Evolutionary conservation across 2,329 filamentous ascomycete species (phyloP), one percentile per base, ranked within the genome.

Genomic region (Pyrenophora graminea): DNA sequence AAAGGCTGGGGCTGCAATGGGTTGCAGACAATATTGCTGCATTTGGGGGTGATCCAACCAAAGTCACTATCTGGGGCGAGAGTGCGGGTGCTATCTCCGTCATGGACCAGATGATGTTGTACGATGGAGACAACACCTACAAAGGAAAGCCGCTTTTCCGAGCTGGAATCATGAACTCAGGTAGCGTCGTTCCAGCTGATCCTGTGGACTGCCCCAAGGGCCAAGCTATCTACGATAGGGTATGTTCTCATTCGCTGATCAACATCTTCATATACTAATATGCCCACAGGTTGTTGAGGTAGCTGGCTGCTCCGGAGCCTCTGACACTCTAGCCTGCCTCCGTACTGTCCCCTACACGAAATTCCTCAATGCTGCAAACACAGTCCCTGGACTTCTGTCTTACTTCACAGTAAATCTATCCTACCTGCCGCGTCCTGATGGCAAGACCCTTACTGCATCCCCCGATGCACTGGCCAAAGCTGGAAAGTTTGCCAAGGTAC

Each of bases 1-100:
- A 92, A 63, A 80, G 87, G 30, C 78, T 88, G 57, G 89, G 82
- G 0, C 77, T 93, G 6, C 75, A 91, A 67, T 93, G 89, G 89
- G 82, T 90, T 1, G 84, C 87, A 6, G 87, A 90, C 61, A 90
- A 92, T 59, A 90, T 93, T 49, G 84, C 76, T 1, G 79, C 83
- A 0, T 95, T 94, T 66, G 90, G 90, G 8, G 90, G 90, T 12
- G 89, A 93, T 67, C 86, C 88, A 0, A 77, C 79, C n/a, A 88
- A 88, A 68, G 88, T 92, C 5, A 92, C 88, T 0, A 86, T 93
- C 52, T 91, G 86, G 86, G 89, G 89, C 21, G 85, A 92, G 67
- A 65, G 59, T 33, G 70, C 74, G 6, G 76, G 77, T 10, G 59
- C 70, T 12, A 90, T 91, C 55, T 91, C 87, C 0, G 87, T 90